These are phyloP conservation scores for Nakataea oryzae DNA, from an alignment of 2,329 filamentous ascomycete species.

Conservation along the genomic window DNA sequence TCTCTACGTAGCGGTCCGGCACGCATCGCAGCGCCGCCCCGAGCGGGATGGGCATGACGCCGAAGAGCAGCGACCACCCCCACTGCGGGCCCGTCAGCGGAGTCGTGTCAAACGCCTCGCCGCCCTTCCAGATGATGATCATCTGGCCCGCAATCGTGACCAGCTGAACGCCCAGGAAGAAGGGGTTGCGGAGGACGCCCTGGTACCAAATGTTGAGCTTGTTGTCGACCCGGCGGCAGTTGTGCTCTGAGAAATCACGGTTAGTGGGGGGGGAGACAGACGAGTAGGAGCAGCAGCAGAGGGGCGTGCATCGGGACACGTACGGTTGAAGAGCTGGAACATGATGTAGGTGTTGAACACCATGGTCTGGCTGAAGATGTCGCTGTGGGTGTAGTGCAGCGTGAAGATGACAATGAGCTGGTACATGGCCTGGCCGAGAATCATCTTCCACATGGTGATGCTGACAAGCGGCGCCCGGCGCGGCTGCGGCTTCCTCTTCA, in stretches of 20 bases:
- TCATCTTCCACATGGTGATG: constrained; percentile 76
- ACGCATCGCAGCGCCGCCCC: constrained; percentile 30
- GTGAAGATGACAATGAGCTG: constrained; percentile 55
- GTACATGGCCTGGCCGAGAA: constrained; percentile 63
- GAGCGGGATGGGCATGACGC: constrained; percentile 56
- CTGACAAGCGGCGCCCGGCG: constrained; percentile 37
- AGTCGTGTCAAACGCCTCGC: constrained; percentile 53
- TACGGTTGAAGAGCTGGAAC: constrained; percentile 76
- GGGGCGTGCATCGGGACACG: constrained; percentile 50
- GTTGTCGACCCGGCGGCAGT: constrained; percentile 71
- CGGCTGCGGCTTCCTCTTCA: constrained; percentile 25
- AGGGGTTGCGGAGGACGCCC: constrained; percentile 61
- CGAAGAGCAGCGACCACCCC: constrained; percentile 60
- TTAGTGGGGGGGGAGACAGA: constrained; percentile 37
- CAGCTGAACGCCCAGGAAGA: constrained; percentile 60
- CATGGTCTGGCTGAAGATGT: constrained; percentile 46
- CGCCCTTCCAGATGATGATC: constrained; percentile 63
- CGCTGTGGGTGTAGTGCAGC: constrained; percentile 38
- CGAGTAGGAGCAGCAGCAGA: constrained; percentile 40
- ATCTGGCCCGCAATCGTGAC: constrained; percentile 61
- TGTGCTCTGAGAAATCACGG: constrained; percentile 47
- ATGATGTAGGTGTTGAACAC: constrained; percentile 83
- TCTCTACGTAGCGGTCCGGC: constrained; percentile 29
- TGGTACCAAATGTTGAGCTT: constrained; percentile 71
- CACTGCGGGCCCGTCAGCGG: constrained; percentile 55